Evolutionary conservation across 108 stramenopile species (phyloP).

Genomic region (Cylindrotheca fusiformis): DNA sequence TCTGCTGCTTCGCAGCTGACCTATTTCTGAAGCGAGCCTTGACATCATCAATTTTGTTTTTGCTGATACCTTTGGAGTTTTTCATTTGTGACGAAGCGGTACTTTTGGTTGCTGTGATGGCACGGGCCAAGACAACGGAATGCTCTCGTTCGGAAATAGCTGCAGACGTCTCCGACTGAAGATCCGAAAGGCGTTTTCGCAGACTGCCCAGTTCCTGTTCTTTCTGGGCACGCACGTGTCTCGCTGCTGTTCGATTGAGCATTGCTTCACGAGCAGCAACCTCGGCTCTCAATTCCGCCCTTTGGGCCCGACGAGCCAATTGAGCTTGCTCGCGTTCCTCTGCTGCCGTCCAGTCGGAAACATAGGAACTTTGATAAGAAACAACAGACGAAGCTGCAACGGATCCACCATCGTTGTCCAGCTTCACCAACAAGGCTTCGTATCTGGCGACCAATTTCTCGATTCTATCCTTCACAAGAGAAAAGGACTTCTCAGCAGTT

Average conservation of each 20-base stretch:
- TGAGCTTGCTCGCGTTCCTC: slow-evolving; percentile 39
- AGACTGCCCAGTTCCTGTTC: slow-evolving; percentile 66
- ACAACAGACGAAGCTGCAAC: slow-evolving; percentile 51
- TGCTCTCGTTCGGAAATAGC: slow-evolving; percentile 38
- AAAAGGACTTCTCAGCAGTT: slow-evolving; percentile 76
- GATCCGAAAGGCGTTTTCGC: slow-evolving; percentile 38
- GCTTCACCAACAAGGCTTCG: slow-evolving; percentile 63
- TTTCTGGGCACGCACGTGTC: slow-evolving; percentile 47
- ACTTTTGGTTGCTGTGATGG: slow-evolving; percentile 9
- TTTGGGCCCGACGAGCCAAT: slow-evolving; percentile 56
- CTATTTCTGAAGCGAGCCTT: slow-evolving; percentile 75
- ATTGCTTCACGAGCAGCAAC: slow-evolving; percentile 72
- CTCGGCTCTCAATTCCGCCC: slow-evolving; percentile 76
- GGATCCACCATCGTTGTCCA: slow-evolving; percentile 53
- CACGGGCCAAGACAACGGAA: slow-evolving; percentile 32
- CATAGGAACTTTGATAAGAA: slow-evolving; percentile 43
- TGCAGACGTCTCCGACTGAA: slow-evolving; percentile 42
- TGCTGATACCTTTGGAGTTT: not conserved
- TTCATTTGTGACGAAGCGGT: not conserved
- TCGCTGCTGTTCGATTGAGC: slow-evolving; percentile 55
- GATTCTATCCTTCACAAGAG: slow-evolving; percentile 58
- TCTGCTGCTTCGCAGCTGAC: slow-evolving; percentile 15
- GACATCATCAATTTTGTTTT: slow-evolving; percentile 38
- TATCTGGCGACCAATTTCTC: slow-evolving; percentile 71
- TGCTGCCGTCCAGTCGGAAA: slow-evolving; percentile 29